Evolutionary conservation across 192 early-diverging fungal species (phyloP), one percentile per base, ranked within the genome.

Genomic region (Rhizophagus prolifer): DNA sequence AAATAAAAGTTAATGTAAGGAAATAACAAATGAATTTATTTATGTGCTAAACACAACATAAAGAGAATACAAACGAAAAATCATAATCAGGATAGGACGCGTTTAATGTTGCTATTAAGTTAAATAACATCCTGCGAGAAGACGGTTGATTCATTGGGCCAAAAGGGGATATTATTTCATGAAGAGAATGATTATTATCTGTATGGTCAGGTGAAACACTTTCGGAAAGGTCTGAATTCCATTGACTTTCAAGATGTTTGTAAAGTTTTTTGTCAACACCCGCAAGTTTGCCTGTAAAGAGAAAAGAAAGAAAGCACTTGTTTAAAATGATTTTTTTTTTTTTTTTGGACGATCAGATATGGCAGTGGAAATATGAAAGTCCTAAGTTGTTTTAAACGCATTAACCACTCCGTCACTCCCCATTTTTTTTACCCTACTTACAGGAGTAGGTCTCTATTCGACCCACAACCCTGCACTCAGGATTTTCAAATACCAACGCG

Each of bases 1-100:
- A 19, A 26, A 21, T 19, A 8, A 36, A 36, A 7, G 36, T 36
- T 7, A 36, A 6, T 19, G 16, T 54, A 4, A 54, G 19, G 16
- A 54, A 19, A 54, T 1, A 54, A 16, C 5, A 54, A 50, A 5
- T 54, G 12, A 54, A 54, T 7, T 4, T 16, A 12, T 47, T 47
- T 50, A 31, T 31, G 46, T 14, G 14, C 14, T 62, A 63, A 63
- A 63, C 23, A 5, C 2, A 28, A 30, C 16, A 30, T 23, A 30
- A 31, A 65, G 16, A 50, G 14, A 26, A 70, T 60, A 83, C 81
- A 59, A 85, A 92, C 92, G 92, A 96, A 86, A 97, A 99, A 81
- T 98, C 97, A 81, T 97, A 96, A 81, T 99, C 96, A 13, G 97
- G 96, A 75, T 94, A 99, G 10, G 94, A 93, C 3, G 95, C 92